Conservation (phyloP, 306 rosid species). For the Vachellia pachyceras region DNA sequence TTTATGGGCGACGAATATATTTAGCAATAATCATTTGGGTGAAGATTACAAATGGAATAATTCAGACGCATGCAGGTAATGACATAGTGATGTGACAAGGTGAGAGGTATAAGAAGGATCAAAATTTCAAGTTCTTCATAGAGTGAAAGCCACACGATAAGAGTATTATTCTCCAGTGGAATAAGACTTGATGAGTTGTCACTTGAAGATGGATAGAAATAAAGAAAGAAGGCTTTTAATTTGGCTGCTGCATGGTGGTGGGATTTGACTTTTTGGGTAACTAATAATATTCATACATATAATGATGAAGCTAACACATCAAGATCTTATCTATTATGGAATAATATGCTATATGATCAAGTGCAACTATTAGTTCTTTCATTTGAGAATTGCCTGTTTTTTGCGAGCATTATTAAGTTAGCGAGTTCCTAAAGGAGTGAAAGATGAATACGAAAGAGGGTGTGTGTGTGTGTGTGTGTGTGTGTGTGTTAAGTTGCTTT, state of each 20-base stretch:
- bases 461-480: no score
- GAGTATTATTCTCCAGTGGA: constrained; percentile 20
- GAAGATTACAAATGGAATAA: constrained; percentile 23
- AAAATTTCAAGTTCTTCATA: not conserved
- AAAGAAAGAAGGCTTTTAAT: not conserved
- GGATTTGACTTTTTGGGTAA: constrained; percentile 47
- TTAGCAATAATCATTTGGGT: constrained; percentile 25
- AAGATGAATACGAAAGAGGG: not conserved
- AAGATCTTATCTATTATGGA: constrained; percentile 8
- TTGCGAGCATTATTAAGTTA: not conserved
- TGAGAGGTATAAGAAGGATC: not conserved
- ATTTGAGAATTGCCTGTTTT: constrained; percentile 16
- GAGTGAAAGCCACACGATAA: constrained; percentile 14
- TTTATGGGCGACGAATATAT: not conserved
- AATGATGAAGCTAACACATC: constrained; percentile 25
- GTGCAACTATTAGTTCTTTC: not conserved
- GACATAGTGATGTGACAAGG: constrained; percentile 34
- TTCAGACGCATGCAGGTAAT: constrained; percentile 29
- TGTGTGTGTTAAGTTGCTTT: not conserved
- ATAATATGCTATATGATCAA: constrained; percentile 5
- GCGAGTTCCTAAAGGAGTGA: not conserved
- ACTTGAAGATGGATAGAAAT: constrained; percentile 4
- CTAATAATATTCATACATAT: constrained; percentile 11
- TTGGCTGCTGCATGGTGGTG: constrained; percentile 34
- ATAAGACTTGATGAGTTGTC: constrained; percentile 27